Evolutionary conservation across 768 basidiomycete genomes (phyloP).

Genomic region (Mycena floridula): DNA sequence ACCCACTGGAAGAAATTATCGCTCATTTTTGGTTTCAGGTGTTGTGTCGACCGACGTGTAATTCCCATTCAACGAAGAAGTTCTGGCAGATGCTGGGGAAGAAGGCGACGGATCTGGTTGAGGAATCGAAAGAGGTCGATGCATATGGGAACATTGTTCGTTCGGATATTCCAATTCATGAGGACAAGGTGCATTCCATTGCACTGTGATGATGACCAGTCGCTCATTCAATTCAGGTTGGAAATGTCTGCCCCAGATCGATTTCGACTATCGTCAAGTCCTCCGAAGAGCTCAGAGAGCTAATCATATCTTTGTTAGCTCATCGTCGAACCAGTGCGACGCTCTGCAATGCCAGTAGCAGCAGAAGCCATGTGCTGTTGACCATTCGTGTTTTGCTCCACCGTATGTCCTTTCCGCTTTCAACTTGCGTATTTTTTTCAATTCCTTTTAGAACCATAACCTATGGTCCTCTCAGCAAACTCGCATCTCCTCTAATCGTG

Average conservation of each 20-base stretch:
- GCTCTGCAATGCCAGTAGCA: slow-evolving; percentile 22
- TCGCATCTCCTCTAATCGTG: slow-evolving; percentile 58
- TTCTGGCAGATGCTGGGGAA: slow-evolving; percentile 29
- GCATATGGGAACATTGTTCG: slow-evolving; percentile 18
- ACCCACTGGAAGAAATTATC: too few relatives aligned
- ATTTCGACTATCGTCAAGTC: slow-evolving; percentile 17
- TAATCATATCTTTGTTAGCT: slow-evolving; percentile 21
- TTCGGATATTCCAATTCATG: slow-evolving; percentile 21
- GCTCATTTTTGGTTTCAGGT: too few relatives aligned
- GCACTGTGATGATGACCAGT: background rate
- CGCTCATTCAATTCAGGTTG: slow-evolving; percentile 9
- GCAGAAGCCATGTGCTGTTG: slow-evolving; percentile 27
- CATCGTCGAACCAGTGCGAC: slow-evolving; percentile 25
- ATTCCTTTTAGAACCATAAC: slow-evolving; percentile 44
- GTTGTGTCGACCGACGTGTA: too few relatives aligned
- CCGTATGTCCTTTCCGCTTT: slow-evolving; percentile 49
- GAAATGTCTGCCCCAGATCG: slow-evolving; percentile 23
- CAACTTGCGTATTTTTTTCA: background rate
- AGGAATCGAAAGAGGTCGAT: slow-evolving; percentile 15
- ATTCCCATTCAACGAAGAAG: too few relatives aligned
- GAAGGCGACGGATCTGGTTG: slow-evolving; percentile 22
- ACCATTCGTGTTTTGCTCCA: slow-evolving; percentile 51
- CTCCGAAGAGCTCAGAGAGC: slow-evolving; percentile 23
- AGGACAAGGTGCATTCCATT: slow-evolving; percentile 21
- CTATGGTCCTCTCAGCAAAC: slow-evolving; percentile 53